These are phyloP conservation scores for Desmodesmus armatus DNA, from an alignment of 139 green algal genomes.

Conservation along the genomic window DNA sequence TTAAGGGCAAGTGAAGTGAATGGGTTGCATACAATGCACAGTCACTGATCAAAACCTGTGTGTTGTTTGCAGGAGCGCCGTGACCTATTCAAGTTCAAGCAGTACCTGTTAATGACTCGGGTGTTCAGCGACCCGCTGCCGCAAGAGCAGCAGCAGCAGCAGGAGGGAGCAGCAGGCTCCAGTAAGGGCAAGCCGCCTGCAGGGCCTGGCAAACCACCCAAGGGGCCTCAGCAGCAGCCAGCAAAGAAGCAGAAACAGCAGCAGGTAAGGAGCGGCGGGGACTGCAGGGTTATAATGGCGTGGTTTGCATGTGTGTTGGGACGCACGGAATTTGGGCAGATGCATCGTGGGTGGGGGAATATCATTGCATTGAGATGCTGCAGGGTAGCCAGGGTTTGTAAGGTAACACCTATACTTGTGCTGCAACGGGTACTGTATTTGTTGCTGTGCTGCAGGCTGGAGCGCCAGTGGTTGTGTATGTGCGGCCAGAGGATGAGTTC, in stretches of 20 bases:
- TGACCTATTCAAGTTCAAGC: constrained; percentile 67
- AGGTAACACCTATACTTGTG: too few relatives aligned
- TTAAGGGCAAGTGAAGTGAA: too few relatives aligned
- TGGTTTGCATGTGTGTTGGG: neutral
- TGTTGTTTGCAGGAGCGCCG: constrained; percentile 57
- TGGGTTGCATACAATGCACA: too few relatives aligned
- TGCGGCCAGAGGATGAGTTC: constrained; percentile 90
- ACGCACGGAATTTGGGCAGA: too few relatives aligned
- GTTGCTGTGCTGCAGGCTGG: too few relatives aligned
- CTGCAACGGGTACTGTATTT: too few relatives aligned
- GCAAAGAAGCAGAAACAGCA: constrained; percentile 45
- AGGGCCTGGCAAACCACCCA: constrained; percentile 15
- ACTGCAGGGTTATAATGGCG: too few relatives aligned
- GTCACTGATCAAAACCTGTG: too few relatives aligned
- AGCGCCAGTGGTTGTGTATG: constrained; percentile 73
- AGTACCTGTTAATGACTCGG: constrained; percentile 74
- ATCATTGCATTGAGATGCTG: too few relatives aligned
- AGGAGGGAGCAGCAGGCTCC: constrained; percentile 9
- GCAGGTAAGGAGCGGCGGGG: neutral
- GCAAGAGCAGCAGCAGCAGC: neutral
- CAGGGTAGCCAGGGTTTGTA: too few relatives aligned
- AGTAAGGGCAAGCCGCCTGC: constrained; percentile 22
- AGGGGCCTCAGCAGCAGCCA: constrained; percentile 39
- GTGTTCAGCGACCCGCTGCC: constrained; percentile 70
- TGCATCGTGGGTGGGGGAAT: too few relatives aligned